Conservation (phyloP, 202 grass and related monocot genomes). For the Carex sylvatica region DNA sequence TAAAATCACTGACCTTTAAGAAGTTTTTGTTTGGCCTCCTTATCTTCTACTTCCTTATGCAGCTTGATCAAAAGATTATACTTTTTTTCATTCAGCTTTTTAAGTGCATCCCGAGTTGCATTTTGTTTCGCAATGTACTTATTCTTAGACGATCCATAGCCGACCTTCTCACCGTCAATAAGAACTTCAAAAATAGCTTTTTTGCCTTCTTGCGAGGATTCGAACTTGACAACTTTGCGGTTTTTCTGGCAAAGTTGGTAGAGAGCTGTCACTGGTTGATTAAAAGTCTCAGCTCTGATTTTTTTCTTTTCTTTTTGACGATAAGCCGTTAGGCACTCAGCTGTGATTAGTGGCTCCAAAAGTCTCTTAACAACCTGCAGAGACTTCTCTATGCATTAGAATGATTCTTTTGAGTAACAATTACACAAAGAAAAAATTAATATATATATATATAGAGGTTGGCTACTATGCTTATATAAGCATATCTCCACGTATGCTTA, state of each 20-base stretch:
- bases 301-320: too few species aligned
- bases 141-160: slow-evolving; percentile 58
- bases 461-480: too few species aligned
- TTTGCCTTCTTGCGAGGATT: too few species aligned
- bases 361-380: slow-evolving; percentile 52
- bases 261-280: slow-evolving; percentile 48
- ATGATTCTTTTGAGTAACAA: neutral
- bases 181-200: slow-evolving; percentile 31
- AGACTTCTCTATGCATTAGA: neutral
- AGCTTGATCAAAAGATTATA: slow-evolving; percentile 4
- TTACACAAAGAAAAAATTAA: neutral
- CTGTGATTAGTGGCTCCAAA: slow-evolving; percentile 80
- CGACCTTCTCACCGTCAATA: slow-evolving; percentile 45
- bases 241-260: too few species aligned
- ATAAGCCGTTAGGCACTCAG: too few species aligned
- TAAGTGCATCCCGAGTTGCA: slow-evolving; percentile 45
- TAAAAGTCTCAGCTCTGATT: too few species aligned
- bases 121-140: slow-evolving; percentile 73
- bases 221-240: too few species aligned
- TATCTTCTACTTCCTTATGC: slow-evolving; percentile 31
- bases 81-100: slow-evolving; percentile 35
- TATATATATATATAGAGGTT: too few species aligned
- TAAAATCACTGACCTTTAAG: too few species aligned
- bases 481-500: too few species aligned
- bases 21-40: slow-evolving; percentile 28